Conservation (phyloP, 1,284 basidiomycete genomes). For the Malassezia yamatoensis region DNA sequence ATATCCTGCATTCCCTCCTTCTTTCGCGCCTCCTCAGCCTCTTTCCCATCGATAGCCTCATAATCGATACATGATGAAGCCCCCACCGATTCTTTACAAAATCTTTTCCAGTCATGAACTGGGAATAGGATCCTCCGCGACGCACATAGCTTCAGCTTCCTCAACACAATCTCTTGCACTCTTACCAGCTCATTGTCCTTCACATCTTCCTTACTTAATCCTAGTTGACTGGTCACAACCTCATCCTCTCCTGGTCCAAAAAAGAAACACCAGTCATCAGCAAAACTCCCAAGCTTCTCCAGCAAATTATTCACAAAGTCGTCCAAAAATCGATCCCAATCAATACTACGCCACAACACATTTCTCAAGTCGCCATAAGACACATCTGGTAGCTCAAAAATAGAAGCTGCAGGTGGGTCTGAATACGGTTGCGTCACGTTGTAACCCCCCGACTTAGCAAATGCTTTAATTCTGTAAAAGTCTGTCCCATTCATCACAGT, state of each 20-base stretch:
- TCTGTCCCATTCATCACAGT: background rate
- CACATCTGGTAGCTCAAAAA: no score
- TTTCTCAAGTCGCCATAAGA: no score
- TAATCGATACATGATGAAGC: background rate
- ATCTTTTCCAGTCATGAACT: background rate
- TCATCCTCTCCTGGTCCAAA: background rate
- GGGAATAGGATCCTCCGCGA: background rate
- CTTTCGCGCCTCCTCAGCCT: background rate
- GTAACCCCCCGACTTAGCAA: no score
- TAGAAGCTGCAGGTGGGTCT: no score
- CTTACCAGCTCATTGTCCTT: background rate
- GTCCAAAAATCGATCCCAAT: background rate
- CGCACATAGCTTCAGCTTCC: background rate
- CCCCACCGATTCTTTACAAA: background rate
- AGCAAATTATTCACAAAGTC: background rate
- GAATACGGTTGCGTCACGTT: no score
- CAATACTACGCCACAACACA: background rate
- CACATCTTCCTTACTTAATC: background rate
- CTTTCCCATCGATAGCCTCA: background rate
- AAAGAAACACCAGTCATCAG: background rate
- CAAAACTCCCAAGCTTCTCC: background rate
- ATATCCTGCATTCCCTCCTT: background rate
- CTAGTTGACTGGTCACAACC: background rate
- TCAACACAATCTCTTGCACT: background rate
- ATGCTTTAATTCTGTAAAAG: no score